Base-by-base conservation (phyloP, 129 eudicot genomes). In the Mikania micrantha region DNA sequence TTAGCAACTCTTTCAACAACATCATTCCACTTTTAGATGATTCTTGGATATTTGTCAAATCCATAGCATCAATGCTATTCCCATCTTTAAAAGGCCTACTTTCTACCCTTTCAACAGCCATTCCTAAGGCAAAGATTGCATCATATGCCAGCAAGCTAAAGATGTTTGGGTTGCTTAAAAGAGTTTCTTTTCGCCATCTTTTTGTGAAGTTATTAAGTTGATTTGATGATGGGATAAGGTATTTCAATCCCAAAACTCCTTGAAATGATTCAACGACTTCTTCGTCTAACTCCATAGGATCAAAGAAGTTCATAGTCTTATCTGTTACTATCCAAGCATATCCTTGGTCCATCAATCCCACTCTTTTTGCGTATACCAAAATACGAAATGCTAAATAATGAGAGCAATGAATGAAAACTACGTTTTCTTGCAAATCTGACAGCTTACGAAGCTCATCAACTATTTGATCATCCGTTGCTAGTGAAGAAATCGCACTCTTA, bases 91-190 rank as follows among this genome's bases (percentile, higher is more conserved):
- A 24, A 39, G 12, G 15, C n/a, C 5, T 31, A 11, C 16, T 42
- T 32, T 60, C 48, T 1, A 17, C 31, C 59, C n/a, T 68, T 42
- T 74, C 83, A 13, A 62, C 39, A 6, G 83, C 83, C 20, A 28
- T 49, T 34, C 85, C 85, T n/a, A 85, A 13, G 16, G 79, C 81
- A 60, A 56, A 69, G 20, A 52, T 44, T 3, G 81, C 68, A 80
- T 85, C 88, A 79, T 85, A 85, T 53, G 83, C 87, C 81, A 72
- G 66, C 4, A 85, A 9, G 40, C 76, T 80, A n/a, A 22, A 45
- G 12, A 66, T 52, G 66, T 41, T 67, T 6, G 58, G 69, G 6
- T 70, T 16, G 11, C 2, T 20, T 5, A 13, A 19, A 2, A 38
- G 48, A 39, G 34, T 44, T 40, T 68, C 65, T 60, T 31, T 75